Conservation (phyloP, 805 yeast species). For the Cyberlindnera xylosilytica region DNA sequence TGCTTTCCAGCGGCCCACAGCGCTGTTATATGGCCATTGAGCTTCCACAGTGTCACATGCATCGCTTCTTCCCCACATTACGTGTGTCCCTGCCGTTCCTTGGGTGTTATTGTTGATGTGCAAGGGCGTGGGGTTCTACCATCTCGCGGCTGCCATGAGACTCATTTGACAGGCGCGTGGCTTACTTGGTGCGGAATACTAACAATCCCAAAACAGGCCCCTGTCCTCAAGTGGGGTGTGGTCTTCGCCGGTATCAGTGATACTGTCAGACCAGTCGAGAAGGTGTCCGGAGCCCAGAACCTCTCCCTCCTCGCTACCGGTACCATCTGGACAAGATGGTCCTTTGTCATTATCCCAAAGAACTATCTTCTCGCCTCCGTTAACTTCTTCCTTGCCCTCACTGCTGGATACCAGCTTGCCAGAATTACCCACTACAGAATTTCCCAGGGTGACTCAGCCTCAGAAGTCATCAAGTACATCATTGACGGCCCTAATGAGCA, state of each 20-base stretch:
- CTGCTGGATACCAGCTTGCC: slow-evolving; percentile 79
- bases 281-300: slow-evolving; percentile 81
- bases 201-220: slow-evolving; percentile 17
- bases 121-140: background rate
- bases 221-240: slow-evolving; percentile 59
- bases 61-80: too few relatives aligned
- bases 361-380: slow-evolving; percentile 87
- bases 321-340: slow-evolving; percentile 97
- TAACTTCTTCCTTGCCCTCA: slow-evolving; percentile 87
- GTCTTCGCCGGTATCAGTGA: slow-evolving; percentile 92
- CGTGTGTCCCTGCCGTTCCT: too few relatives aligned
- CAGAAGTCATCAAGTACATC: slow-evolving; percentile 58
- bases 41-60: too few relatives aligned
- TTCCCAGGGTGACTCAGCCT: slow-evolving; percentile 56
- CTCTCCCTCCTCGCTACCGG: slow-evolving; percentile 81
- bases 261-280: slow-evolving; percentile 86
- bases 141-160: too few relatives aligned
- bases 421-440: slow-evolving; percentile 71
- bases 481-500: slow-evolving; percentile 38
- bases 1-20: too few relatives aligned
- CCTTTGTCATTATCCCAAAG: slow-evolving; percentile 86
- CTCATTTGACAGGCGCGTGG: too few relatives aligned
- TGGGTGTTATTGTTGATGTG: background rate
- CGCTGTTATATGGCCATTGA: too few relatives aligned
- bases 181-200: too few relatives aligned